Evolutionary conservation across 495 filamentous ascomycete species (phyloP), one percentile per base, ranked within the genome.

Genomic region (Tuber brumale): DNA sequence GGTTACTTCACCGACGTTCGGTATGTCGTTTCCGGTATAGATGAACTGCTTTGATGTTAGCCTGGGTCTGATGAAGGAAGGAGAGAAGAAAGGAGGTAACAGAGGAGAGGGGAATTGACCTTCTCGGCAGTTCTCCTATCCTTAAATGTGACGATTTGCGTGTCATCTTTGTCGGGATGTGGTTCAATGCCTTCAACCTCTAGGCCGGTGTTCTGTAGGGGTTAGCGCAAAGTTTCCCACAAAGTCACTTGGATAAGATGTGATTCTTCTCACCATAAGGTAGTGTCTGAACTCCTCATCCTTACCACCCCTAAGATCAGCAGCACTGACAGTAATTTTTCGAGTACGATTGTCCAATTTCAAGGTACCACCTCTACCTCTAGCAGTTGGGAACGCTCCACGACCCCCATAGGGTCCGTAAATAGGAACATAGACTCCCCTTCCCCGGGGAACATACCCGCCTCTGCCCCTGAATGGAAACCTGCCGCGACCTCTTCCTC

Each of bases 81-180:
- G 69, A 66, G 39, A 12, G 35, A 73, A 35, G 39, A 43, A 61
- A 61, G 69, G 12, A 39, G 27, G 44, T 21, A 75, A 27, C 42
- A 48, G 42, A 66, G 45, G 39, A 48, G 61, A 61, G 57, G 69
- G 69, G 75, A 79, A 80, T 85, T 77, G 72, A 83, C 81, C 75
- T 92, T 92, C 84, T 97, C 95, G 21, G 94, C 95, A 10, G 92
- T 91, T 80, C 91, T 94, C 66, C 95, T 91, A 80, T 99, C 93
- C 79, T 92, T 94, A 84, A 98, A 99, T 3, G 88, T 88, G 74
- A 98, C 88, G 83, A 92, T 77, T 83, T 92, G 82, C 39, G 87
- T 87, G 78, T 90, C 85, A 6, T 87, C 78, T 39, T 87, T 85
- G 3, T 88, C 84, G 0, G 91, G 88, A 77, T 91, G 89, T 1